phyloP scores from a whole-genome alignment of 345 rosid genomes.

The Eucalyptus polybractea region DNA sequence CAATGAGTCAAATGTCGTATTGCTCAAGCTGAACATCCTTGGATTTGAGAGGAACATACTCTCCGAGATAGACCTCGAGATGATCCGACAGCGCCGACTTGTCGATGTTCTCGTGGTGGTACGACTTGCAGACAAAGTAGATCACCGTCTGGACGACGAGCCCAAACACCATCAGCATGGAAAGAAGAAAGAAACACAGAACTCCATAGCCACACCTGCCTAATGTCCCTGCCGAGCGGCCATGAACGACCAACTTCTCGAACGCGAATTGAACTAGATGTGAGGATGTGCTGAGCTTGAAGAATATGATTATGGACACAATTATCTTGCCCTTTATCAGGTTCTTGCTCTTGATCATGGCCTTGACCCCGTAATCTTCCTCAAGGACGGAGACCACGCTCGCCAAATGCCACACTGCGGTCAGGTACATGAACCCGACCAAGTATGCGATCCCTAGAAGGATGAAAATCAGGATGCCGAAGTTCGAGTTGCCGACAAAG shows the following conservation, averaged over 20 bases:
- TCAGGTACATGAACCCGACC: slow-evolving; percentile 19
- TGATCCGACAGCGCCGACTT: slow-evolving; percentile 43
- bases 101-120: slow-evolving; percentile 31
- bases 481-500: background rate
- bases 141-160: slow-evolving; percentile 32
- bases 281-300: background rate
- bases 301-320: slow-evolving; percentile 5
- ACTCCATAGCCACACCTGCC: slow-evolving; percentile 11
- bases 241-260: slow-evolving; percentile 4
- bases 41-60: slow-evolving; percentile 33
- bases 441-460: background rate
- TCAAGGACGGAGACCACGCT: slow-evolving; percentile 45
- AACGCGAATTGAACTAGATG: background rate
- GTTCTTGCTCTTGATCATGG: slow-evolving; percentile 27
- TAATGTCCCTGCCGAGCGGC: background rate
- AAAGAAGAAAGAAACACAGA: slow-evolving; percentile 13
- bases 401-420: slow-evolving; percentile 35
- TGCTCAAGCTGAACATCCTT: slow-evolving; percentile 40
- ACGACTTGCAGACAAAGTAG: slow-evolving; percentile 54
- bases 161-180: slow-evolving; percentile 13
- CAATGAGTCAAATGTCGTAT: background rate
- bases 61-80: slow-evolving; percentile 41
- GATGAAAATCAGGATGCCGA: background rate
- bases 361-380: slow-evolving; percentile 26
- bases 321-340: slow-evolving; percentile 30